Conservation (phyloP, 441 rosid genomes). For the Pelargonium exstipulatum region DNA sequence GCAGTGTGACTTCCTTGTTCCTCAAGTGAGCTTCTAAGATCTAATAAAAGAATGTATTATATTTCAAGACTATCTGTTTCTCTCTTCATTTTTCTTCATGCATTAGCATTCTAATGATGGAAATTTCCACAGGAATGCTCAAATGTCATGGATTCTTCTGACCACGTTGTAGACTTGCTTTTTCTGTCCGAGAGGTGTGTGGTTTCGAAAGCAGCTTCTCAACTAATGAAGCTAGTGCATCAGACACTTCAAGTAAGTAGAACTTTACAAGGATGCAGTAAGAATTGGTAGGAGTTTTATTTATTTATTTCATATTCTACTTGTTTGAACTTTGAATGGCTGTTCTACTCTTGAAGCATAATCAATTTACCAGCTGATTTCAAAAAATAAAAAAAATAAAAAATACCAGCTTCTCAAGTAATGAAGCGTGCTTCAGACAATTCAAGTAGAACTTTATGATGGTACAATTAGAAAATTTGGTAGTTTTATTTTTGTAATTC, state of each 20-base stretch:
- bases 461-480: too few relatives aligned
- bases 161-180: conserved; percentile 60
- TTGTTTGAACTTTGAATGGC: background rate
- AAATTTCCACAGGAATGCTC: conserved; percentile 47
- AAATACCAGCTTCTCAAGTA: too few relatives aligned
- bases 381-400: too few relatives aligned
- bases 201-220: conserved; percentile 80
- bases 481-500: background rate
- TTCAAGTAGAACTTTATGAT: too few relatives aligned
- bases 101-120: conserved; percentile 19
- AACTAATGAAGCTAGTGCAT: conserved; percentile 77
- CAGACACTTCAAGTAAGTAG: conserved; percentile 62
- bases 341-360: background rate
- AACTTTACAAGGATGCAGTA: background rate
- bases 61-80: background rate
- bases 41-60: conserved; percentile 9
- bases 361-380: background rate
- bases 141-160: conserved; percentile 34
- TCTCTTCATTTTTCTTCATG: conserved; percentile 4
- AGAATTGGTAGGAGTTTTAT: background rate
- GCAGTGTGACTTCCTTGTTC: conserved; percentile 63
- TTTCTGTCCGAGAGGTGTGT: conserved; percentile 75
- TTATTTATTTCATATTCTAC: background rate
- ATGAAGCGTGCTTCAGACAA: too few relatives aligned
- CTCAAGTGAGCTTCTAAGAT: conserved; percentile 47